Base-by-base conservation (phyloP, 768 basidiomycete species). In the Boletales sp. region DNA sequence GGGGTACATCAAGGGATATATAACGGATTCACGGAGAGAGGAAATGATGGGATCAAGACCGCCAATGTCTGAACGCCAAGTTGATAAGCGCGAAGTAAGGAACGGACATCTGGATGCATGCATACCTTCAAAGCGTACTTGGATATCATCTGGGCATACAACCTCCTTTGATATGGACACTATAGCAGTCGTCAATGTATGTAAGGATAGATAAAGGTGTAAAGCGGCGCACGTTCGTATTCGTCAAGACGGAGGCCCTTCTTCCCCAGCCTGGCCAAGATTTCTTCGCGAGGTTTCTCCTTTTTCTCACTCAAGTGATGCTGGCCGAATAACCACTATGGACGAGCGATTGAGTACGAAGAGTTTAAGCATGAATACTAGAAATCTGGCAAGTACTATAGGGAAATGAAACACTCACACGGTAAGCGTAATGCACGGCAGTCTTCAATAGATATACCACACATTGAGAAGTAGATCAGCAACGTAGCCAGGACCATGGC, bases 1-100 rank as follows among this genome's bases (percentile, higher is more conserved):
- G 4, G 96, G 96, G 61, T 90, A 95, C 52, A 87, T 81, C 37
- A 98, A 81, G 2, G 95, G 95, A 64, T 90, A 95, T 61, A 98
- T 97, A 50, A 99, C 86, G 48, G 94, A 90, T 75, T 98, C 96
- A 46, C 91, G 84, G 45, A 99, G 81, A 31, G 88, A 90, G 17
- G 84, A 78, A 49, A 97, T 85, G 58, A 97, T 96, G 31, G 83
- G 73, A 44, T 98, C 95, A 33, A 99, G 80, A 15, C 96, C 96
- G 15, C 95, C 96, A 46, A 99, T 89, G 60, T 95, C 92, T 78
- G 66, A 54, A 50, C 55, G 54, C 3, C 11, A 28, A 9, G 43
- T 50, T 8, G 41, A 37, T 41, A 28, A 10, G 39, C 31, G 15
- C 21, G 11, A 40, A 12, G 28, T 25, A 1, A 4, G 3, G 25